Evolutionary conservation across 768 basidiomycete genomes (phyloP), one percentile per base, ranked within the genome.

Genomic region (Paxillus involutus): DNA sequence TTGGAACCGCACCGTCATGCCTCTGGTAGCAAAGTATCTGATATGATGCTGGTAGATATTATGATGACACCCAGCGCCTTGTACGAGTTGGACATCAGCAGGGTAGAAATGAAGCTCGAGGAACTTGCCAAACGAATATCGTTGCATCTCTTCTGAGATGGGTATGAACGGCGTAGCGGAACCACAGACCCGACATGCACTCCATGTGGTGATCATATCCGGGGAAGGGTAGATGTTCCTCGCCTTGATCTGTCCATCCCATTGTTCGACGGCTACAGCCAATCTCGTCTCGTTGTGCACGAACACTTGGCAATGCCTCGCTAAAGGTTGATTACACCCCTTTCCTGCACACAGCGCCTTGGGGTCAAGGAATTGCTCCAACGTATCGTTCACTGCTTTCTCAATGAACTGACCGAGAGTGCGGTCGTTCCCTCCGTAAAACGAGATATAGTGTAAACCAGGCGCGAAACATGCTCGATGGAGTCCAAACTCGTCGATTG

Each of bases 71-170:
- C 87, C 88, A 32, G 93, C 91, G 9, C 90, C 92, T 62, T 85
- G 88, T n/a, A 92, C 84, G 45, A 92, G 76, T 62, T 85, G 80
- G 63, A 94, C 85, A 58, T 91, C 85, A 33, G 92, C 84, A 30
- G 94, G 94, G 71, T 98, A 97, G 71, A 98, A 98, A 65, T 94
- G 90, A 26, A 96, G 83, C 66, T 99, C 96, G 29, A 99, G 80
- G 69, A 96, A 98, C 63, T 97, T 95, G 35, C 89, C 92, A 67
- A 98, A 96, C 5, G 95, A 98, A 67, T 96, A 94, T 52, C 88
- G 77, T 63, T 92, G 89, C 80, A 95, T 94, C 68, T 96, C 94
- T 61, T 91, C 88, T 2, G 92, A 92, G 37, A 93, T 85, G 6
- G 86, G 88, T 59, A 94, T 89, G 71, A 94, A 91, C 3, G 92